These are phyloP conservation scores for Termitomyces eurrhizus DNA, from an alignment of 768 basidiomycete genomes.

Conservation along the genomic window DNA sequence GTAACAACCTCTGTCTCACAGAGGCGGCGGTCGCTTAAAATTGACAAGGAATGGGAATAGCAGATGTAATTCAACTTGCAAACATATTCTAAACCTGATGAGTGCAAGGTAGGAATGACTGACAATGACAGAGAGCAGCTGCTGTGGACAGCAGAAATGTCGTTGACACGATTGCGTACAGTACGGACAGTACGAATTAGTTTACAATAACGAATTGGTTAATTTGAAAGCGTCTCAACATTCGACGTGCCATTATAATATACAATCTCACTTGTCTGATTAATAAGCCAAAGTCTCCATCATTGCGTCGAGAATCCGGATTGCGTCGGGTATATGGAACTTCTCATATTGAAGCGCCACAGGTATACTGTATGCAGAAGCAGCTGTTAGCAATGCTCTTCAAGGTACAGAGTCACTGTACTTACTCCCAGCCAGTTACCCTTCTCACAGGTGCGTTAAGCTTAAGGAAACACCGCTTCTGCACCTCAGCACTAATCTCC, in stretches of 20 bases:
- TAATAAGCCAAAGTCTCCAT: constrained; percentile 79
- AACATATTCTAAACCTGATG: neutral
- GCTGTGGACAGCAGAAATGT: neutral
- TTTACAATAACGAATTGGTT: neutral
- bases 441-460: constrained; percentile 84
- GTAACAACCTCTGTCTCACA: neutral
- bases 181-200: neutral
- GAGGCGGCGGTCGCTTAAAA: neutral
- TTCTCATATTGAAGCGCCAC: constrained; percentile 85
- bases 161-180: neutral
- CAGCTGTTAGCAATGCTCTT: neutral
- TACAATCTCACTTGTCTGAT: neutral
- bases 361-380: constrained; percentile 57
- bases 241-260: neutral
- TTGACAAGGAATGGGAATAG: neutral
- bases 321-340: constrained; percentile 85
- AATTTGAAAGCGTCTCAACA: neutral
- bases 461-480: constrained; percentile 84
- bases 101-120: too few relatives aligned
- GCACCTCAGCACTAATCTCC: constrained; percentile 89
- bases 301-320: constrained; percentile 79
- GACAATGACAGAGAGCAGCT: too few relatives aligned
- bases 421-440: constrained; percentile 94
- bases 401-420: constrained; percentile 16
- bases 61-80: neutral